These are phyloP conservation scores for Verticillium longisporum DNA, from an alignment of 2,329 filamentous ascomycete species.

Conservation along the genomic window DNA sequence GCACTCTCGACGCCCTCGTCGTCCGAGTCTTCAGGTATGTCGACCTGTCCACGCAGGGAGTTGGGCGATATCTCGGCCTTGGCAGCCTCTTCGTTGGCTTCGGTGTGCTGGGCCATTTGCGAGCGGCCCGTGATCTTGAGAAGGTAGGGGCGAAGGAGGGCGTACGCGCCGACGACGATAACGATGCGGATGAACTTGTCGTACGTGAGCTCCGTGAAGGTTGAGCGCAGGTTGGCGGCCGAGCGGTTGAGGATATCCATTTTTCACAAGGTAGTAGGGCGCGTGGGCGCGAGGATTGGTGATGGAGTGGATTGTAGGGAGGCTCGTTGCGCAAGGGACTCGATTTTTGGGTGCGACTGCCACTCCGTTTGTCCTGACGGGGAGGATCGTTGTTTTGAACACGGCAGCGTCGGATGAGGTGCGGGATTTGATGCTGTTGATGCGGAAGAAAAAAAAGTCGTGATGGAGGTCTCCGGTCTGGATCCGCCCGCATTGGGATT, in stretches of 20 bases:
- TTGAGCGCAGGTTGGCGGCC: conserved; percentile 38
- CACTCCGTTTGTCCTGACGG: background rate
- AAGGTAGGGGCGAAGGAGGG: conserved; percentile 67
- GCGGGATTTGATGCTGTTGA: background rate
- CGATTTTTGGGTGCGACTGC: background rate
- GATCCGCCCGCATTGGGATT: background rate
- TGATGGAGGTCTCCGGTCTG: background rate
- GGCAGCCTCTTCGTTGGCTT: conserved; percentile 39
- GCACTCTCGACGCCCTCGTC: conserved; percentile 36
- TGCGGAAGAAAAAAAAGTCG: background rate
- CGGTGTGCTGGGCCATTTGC: conserved; percentile 54
- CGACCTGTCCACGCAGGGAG: conserved; percentile 50
- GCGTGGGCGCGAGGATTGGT: background rate
- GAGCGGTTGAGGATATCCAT: conserved; percentile 6
- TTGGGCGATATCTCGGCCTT: conserved; percentile 57
- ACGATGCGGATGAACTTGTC: conserved; percentile 62
- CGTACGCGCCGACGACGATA: conserved; percentile 65
- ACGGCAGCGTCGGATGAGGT: background rate
- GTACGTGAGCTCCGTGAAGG: conserved; percentile 42
- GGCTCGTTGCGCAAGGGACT: background rate
- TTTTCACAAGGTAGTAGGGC: background rate
- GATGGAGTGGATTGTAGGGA: background rate
- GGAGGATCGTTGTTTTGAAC: background rate
- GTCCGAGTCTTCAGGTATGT: conserved; percentile 46
- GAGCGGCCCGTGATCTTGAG: conserved; percentile 58